Evolutionary conservation across 2,329 filamentous ascomycete genomes (phyloP), one percentile per base, ranked within the genome.

Genomic region (Stemphylium vesicarium): DNA sequence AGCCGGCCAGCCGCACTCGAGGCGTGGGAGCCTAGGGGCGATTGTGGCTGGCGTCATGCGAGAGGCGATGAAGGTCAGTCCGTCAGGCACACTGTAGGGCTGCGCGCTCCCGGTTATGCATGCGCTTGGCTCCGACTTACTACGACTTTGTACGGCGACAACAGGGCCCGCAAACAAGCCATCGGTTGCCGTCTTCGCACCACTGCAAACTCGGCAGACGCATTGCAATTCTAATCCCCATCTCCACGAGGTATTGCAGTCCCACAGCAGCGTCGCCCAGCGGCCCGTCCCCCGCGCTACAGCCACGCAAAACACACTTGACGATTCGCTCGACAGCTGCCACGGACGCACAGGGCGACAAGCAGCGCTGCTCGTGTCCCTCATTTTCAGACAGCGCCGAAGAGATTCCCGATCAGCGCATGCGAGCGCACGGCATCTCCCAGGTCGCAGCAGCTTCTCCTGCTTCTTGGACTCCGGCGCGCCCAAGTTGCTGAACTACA

Each of bases 221-320:
- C 42, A 45, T 49, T 43, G 40, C 55, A 33, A 29, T 35, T 35
- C 24, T 36, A 20, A 33, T 10, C 24, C 32, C 35, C 36, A 33
- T 38, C 11, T 22, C n/a, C 26, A 51, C 16, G 18, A 36, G 31
- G 18, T 38, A 26, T 31, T 24, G 29, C 31, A 36, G 18, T 35
- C 13, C 45, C 24, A 33, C 50, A 22, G 42, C 53, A 45, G 42
- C 48, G 20, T 38, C 38, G 44, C 39, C 20, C 50, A 12, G 47
- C 59, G 59, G 60, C 59, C 54, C 56, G 44, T 53, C 36, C 56
- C 55, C 58, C 43, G 50, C 63, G 61, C 56, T 54, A 53, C 49
- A 35, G 53, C 33, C 41, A 50, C 50, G 40, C 55, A 56, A 51
- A 59, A 57, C 33, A 49, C 57, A 39, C 43, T 53, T 49, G 54